phyloP scores from a whole-genome alignment of 2,329 filamentous ascomycete species.

The Neopestalotiopsis clavispora region DNA sequence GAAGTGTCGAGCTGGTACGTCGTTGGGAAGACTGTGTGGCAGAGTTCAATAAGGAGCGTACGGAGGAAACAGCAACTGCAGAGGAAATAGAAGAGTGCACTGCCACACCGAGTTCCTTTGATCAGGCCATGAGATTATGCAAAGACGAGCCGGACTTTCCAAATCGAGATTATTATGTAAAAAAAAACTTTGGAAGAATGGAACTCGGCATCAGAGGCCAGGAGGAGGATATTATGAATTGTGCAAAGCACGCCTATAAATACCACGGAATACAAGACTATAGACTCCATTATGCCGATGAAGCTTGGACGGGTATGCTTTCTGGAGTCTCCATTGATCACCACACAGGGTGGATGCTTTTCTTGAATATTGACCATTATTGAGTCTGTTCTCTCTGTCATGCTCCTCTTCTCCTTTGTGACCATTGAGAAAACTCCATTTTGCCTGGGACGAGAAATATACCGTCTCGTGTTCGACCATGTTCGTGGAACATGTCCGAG shows the following conservation, averaged over 20 bases:
- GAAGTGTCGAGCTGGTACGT: conserved; percentile 22
- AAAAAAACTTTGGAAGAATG: background rate
- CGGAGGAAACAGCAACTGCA: background rate
- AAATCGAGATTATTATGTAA: background rate
- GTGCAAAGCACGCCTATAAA: background rate
- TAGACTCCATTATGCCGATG: too few species aligned
- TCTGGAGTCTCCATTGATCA: too few species aligned
- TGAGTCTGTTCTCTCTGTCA: too few species aligned
- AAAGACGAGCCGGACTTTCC: background rate
- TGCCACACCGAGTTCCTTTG: background rate
- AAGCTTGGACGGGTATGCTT: too few species aligned
- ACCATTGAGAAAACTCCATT: too few species aligned
- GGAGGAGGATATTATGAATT: background rate
- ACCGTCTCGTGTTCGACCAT: too few species aligned
- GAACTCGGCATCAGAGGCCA: background rate
- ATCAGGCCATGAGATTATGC: background rate
- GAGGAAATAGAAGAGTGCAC: background rate
- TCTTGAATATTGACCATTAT: too few species aligned
- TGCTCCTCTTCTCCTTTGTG: too few species aligned
- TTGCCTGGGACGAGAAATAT: too few species aligned
- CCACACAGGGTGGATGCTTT: too few species aligned
- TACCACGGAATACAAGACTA: background rate
- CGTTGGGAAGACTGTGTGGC: conserved; percentile 1
- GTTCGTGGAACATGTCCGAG: too few species aligned
- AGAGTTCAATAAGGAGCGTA: background rate